A percentile compares a stretch with the other conserved stretches of the same genome.
Evolutionary conservation across 805 yeast species (phyloP).

Genomic region (Sungouiella thailandica): DNA sequence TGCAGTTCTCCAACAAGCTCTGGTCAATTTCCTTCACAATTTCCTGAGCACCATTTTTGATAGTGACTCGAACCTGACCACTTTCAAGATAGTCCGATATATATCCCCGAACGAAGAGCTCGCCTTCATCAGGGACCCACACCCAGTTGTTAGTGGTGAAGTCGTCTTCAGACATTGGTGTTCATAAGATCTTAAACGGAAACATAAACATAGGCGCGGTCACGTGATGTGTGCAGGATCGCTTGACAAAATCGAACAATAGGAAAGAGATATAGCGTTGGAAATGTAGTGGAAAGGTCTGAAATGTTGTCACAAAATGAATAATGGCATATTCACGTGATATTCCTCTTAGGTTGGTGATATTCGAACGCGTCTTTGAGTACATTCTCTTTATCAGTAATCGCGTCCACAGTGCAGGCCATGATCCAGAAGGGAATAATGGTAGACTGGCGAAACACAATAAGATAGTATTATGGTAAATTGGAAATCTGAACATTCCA

Average conservation of each 20-base stretch:
- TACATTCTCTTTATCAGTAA: too few species aligned
- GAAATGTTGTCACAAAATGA: too few species aligned
- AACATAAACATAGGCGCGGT: background rate
- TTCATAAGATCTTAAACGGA: background rate
- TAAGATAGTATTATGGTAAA: too few species aligned
- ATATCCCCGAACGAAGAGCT: conserved; percentile 58
- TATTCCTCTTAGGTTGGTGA: too few species aligned
- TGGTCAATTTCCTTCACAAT: conserved; percentile 39
- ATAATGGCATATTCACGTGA: too few species aligned
- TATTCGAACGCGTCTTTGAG: too few species aligned
- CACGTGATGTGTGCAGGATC: conserved; percentile 1
- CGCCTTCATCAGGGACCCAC: conserved; percentile 66
- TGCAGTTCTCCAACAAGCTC: conserved; percentile 54
- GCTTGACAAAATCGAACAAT: conserved; percentile 1
- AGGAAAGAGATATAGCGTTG: background rate
- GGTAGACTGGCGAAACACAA: too few species aligned
- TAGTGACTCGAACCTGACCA: conserved; percentile 32
- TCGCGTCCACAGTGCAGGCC: too few species aligned
- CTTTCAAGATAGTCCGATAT: conserved; percentile 42
- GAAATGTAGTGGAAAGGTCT: background rate
- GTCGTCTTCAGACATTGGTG: conserved; percentile 13
- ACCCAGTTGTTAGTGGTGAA: conserved; percentile 52
- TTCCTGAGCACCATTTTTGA: conserved; percentile 38
- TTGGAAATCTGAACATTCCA: too few species aligned
- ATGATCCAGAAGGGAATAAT: too few species aligned